Percentiles rank a stretch among this genome's conserved stretches.
Conservation (phyloP, 176 grass and related monocot species). For the Coix lacrymajobi region DNA sequence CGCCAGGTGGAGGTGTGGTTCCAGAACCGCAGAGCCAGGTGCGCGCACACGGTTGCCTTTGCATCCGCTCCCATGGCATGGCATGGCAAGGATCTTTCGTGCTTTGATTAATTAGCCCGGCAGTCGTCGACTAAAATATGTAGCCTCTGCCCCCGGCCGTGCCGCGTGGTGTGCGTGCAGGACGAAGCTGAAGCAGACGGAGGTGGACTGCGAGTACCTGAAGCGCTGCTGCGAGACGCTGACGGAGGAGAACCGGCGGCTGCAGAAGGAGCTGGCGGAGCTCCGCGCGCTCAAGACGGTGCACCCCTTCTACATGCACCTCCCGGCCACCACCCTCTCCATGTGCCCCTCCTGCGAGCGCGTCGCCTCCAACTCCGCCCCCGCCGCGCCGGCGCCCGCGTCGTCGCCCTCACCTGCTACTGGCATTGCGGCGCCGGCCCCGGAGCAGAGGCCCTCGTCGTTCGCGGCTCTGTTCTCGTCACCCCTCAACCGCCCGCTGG, state of each 20-base stretch:
- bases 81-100: no score
- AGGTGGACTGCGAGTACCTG: conserved; percentile 94
- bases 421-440: not conserved
- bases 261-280: conserved; percentile 93
- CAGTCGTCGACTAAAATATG: not conserved
- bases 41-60: not conserved
- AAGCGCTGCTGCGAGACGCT: conserved; percentile 98
- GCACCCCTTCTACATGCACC: conserved; percentile 85
- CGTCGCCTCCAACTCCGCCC: conserved; percentile 37
- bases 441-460: conserved; percentile 46
- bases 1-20: conserved; percentile 98
- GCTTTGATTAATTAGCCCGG: not conserved
- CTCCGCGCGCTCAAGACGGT: conserved; percentile 77
- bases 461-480: conserved; percentile 73
- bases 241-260: conserved; percentile 97
- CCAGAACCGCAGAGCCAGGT: conserved; percentile 92
- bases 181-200: conserved; percentile 99
- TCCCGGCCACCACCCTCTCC: conserved; percentile 90
- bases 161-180: conserved; percentile 36
- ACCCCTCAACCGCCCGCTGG: conserved; percentile 10
- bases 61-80: no score
- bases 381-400: not conserved
- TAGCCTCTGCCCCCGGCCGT: not conserved
- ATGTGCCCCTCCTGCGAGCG: conserved; percentile 99
- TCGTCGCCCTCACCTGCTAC: not conserved